phyloP scores from a whole-genome alignment of 352 stramenopile species.

The Phytopythium vexans region DNA sequence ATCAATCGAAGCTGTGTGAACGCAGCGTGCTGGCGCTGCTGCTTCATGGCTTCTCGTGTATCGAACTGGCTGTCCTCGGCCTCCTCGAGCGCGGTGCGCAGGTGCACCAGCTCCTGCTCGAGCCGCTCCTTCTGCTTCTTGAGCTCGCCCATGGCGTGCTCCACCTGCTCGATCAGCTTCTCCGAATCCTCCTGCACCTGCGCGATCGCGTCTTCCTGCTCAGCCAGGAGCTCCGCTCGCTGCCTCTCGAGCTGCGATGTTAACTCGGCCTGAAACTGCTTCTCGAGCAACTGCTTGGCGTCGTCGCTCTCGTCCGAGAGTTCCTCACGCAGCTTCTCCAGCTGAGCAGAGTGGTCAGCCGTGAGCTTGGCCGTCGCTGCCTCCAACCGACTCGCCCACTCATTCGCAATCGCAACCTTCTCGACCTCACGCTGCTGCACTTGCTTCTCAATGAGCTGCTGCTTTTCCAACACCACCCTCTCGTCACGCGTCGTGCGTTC shows the following conservation, averaged over 20 bases:
- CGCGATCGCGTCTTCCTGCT: slow-evolving; percentile 72
- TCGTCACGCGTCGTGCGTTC: background rate
- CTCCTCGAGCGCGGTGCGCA: slow-evolving; percentile 61
- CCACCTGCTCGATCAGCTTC: slow-evolving; percentile 72
- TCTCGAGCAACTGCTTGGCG: slow-evolving; percentile 13
- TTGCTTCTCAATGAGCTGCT: slow-evolving; percentile 12
- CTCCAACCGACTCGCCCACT: slow-evolving; percentile 23
- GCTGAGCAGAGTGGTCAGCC: slow-evolving; percentile 7
- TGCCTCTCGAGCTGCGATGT: slow-evolving; percentile 23
- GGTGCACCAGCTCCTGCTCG: slow-evolving; percentile 44
- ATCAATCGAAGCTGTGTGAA: slow-evolving; percentile 45
- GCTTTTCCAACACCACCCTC: slow-evolving; percentile 1
- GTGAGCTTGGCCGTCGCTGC: background rate
- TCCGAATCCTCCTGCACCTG: slow-evolving; percentile 82
- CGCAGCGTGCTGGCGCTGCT: slow-evolving; percentile 48
- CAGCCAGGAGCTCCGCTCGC: slow-evolving; percentile 40
- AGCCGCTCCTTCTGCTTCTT: slow-evolving; percentile 74
- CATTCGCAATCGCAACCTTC: background rate
- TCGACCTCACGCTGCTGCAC: slow-evolving; percentile 15
- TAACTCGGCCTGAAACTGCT: slow-evolving; percentile 21
- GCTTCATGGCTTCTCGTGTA: slow-evolving; percentile 48
- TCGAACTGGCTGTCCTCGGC: slow-evolving; percentile 77
- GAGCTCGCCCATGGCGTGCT: slow-evolving; percentile 61
- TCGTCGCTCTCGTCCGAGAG: slow-evolving; percentile 11
- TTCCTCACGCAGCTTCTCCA: slow-evolving; percentile 15